phyloP scores from a whole-genome alignment of 2,329 filamentous ascomycete species.

The Fusarium equiseti region DNA sequence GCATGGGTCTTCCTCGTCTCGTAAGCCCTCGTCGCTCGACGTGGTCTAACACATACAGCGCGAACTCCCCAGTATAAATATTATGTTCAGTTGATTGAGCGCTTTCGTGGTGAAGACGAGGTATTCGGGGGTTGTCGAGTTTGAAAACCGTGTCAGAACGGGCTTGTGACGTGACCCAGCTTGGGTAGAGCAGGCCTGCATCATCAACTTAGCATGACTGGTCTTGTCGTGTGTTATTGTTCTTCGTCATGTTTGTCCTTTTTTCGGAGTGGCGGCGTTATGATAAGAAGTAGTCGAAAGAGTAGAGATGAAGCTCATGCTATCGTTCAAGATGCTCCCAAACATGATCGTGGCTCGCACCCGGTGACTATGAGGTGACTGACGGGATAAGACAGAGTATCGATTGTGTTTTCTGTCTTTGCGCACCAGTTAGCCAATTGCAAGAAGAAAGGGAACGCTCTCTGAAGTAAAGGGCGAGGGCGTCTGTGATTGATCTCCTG shows the following conservation, averaged over 20 bases:
- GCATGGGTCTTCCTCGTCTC: conserved; percentile 70
- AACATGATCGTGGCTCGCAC: neutral
- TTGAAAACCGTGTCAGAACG: neutral
- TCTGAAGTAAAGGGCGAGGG: no score
- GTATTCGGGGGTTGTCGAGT: neutral
- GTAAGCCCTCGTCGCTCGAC: conserved; percentile 51
- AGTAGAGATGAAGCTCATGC: conserved; percentile 30
- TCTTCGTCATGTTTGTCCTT: neutral
- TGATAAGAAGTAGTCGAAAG: neutral
- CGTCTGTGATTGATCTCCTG: neutral
- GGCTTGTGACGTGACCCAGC: neutral
- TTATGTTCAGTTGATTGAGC: neutral
- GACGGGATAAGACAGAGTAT: rapidly evolving
- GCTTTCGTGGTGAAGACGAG: neutral
- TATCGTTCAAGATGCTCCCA: neutral
- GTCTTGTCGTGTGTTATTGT: neutral
- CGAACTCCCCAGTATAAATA: conserved; percentile 41
- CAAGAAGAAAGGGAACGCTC: neutral
- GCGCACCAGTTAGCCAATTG: neutral
- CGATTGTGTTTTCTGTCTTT: neutral
- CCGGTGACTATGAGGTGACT: neutral
- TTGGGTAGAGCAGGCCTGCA: neutral
- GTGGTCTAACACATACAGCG: conserved; percentile 54
- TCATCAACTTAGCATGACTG: no score
- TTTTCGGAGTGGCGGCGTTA: neutral